Percentiles rank a stretch among this genome's conserved stretches.
These are phyloP conservation scores for Fennellomyces sp. DNA, from an alignment of 371 early-diverging fungal genomes.

Conservation along the genomic window DNA sequence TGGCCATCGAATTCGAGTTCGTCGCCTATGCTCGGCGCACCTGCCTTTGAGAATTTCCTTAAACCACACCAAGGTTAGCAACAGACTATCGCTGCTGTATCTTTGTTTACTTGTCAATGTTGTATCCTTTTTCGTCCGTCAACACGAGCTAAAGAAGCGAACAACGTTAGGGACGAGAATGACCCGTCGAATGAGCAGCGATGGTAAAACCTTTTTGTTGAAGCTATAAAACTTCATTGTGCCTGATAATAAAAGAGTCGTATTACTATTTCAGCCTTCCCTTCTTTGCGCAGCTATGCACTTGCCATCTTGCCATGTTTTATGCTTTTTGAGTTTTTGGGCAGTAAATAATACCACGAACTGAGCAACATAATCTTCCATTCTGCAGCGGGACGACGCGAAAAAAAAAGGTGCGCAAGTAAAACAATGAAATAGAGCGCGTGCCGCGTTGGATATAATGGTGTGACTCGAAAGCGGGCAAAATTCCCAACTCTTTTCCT, in stretches of 20 bases:
- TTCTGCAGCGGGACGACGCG: too few species aligned
- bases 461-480: neutral
- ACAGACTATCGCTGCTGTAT: neutral
- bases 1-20: slow-evolving; percentile 68
- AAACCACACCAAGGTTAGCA: neutral
- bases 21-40: slow-evolving; percentile 46
- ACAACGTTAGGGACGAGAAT: too few species aligned
- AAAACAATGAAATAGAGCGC: neutral
- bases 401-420: neutral
- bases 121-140: slow-evolving; percentile 51
- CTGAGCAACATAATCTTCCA: slow-evolving; percentile 2
- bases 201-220: slow-evolving; percentile 40
- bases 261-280: too few species aligned
- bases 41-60: slow-evolving; percentile 51
- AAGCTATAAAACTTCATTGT: slow-evolving; percentile 44
- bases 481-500: neutral
- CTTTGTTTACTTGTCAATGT: slow-evolving; percentile 51
- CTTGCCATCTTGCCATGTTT: slow-evolving; percentile 70
- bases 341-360: slow-evolving; percentile 51
- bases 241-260: slow-evolving; percentile 19
- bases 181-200: too few species aligned
- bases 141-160: slow-evolving; percentile 46
- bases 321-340: slow-evolving; percentile 63
- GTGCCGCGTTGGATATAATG: neutral
- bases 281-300: too few species aligned